Evolutionary conservation across 495 filamentous ascomycete species (phyloP), one percentile per base, ranked within the genome.

Genomic region (Cercophora sp.): DNA sequence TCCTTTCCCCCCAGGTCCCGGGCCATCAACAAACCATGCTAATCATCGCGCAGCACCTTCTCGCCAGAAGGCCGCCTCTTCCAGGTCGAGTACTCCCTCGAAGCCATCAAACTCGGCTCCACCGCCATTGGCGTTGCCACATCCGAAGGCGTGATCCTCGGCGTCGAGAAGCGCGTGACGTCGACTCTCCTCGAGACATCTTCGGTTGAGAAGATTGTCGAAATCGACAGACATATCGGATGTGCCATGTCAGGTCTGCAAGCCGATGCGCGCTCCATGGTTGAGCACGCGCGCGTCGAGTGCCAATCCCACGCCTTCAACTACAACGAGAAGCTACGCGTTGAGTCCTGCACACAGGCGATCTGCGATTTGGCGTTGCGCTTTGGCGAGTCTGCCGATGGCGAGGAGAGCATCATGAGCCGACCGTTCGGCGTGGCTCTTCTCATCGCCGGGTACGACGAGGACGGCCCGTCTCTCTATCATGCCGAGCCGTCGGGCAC

Each of bases 11-110:
- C 41, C 23, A 37, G 27, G 1, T 31, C 4, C 10, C 5, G 29
- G 15, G 15, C 41, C 19, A 29, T 20, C 26, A 16, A 26, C 1
- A 10, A 10, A 13, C 40, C 26, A 23, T 26, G 16, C 54, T 42
- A 37, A 57, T 41, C 31, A 40, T 23, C 22, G 26, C 45, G 46
- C 69, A 97, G 91, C 81, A 98, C 93, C 81, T 98, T 98, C 86
- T 98, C 93, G 59, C 93, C 93, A 42, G 93, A 98, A 81, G 93
- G 93, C 63, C 93, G 93, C 76, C 87, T 98, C 71, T 98, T 98
- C 84, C 93, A 98, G 80, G 93, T 98, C 76, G 93, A 98, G 86
- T 98, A 98, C 83, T 97, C 94, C 52, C 87, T 98, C 57, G 93
- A 98, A 83, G 93, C 93, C 70, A 98, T 98, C 82, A 98, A 98